Evolutionary conservation across 352 stramenopile genomes (phyloP).

Genomic region (Nothophytophthora sp.): DNA sequence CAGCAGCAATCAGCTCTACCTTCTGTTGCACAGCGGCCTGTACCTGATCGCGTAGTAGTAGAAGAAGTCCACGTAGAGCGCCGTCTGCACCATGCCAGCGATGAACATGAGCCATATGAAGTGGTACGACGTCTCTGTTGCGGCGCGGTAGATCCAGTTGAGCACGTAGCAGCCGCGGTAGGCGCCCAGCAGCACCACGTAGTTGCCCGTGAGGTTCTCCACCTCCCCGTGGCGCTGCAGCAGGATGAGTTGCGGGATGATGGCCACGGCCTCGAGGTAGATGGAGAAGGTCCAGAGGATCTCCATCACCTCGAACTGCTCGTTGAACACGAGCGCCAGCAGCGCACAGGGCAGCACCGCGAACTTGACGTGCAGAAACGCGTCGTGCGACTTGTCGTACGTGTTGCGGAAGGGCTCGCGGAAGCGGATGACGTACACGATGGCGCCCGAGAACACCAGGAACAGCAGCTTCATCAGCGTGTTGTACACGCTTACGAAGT

Average conservation of each 20-base stretch:
- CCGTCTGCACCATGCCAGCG: constrained; percentile 97
- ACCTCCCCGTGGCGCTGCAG: constrained; percentile 98
- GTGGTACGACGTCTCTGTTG: constrained; percentile 96
- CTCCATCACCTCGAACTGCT: constrained; percentile 90
- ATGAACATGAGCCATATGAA: constrained; percentile 99
- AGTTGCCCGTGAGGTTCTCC: constrained; percentile 99
- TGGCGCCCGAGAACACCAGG: constrained; percentile 94
- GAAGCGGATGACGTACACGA: constrained; percentile 98
- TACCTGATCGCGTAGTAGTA: constrained; percentile 99
- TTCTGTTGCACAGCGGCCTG: constrained; percentile 1
- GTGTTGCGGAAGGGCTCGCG: constrained; percentile 96
- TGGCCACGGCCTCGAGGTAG: constrained; percentile 98
- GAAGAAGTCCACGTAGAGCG: constrained; percentile 99
- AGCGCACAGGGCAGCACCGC: constrained; percentile 95
- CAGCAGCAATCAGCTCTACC: not conserved
- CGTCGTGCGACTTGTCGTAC: constrained; percentile 99
- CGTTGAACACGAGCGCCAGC: constrained; percentile 96
- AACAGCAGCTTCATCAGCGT: constrained; percentile 99
- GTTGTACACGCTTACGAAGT: constrained; percentile 98
- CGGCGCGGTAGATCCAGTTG: constrained; percentile 99
- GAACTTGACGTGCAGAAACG: constrained; percentile 99
- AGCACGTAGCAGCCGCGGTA: constrained; percentile 99
- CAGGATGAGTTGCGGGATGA: constrained; percentile 99
- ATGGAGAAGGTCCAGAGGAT: constrained; percentile 99
- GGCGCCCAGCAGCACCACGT: constrained; percentile 98